Conservation (phyloP, 352 stramenopile species). For the Pseudoperonospora humuli region DNA sequence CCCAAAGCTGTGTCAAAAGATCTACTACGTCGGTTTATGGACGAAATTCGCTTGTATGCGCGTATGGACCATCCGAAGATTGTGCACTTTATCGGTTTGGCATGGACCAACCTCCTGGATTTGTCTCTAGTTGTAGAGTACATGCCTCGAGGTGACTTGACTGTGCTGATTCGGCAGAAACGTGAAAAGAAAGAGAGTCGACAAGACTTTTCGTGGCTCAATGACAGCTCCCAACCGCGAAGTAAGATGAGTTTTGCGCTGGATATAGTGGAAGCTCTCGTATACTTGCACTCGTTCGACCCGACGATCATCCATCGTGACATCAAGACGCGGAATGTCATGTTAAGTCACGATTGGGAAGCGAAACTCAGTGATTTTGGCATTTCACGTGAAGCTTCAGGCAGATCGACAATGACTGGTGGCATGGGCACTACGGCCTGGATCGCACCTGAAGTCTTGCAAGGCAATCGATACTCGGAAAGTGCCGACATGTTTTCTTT, state of each 20-base stretch:
- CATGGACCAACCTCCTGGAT: too few species aligned
- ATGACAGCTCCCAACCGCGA: constrained; percentile 11
- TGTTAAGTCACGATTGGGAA: constrained; percentile 31
- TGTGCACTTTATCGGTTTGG: too few species aligned
- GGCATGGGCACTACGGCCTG: constrained; percentile 47
- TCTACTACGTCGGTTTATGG: constrained; percentile 30
- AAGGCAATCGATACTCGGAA: constrained; percentile 44
- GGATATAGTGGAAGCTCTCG: constrained; percentile 33
- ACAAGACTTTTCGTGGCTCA: constrained; percentile 23
- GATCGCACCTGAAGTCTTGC: constrained; percentile 59
- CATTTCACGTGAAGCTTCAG: constrained; percentile 26
- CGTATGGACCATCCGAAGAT: constrained; percentile 27
- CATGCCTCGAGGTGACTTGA: constrained; percentile 43
- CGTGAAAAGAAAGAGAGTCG: constrained; percentile 23
- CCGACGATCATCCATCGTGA: constrained; percentile 45
- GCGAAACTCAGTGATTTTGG: constrained; percentile 53
- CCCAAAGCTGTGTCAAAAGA: constrained; percentile 27
- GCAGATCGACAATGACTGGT: constrained; percentile 26
- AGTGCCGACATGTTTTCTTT: too few species aligned
- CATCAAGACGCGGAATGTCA: constrained; percentile 39
- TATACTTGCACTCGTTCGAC: constrained; percentile 38
- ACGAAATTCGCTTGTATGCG: constrained; percentile 34
- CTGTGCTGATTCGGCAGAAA: constrained; percentile 30
- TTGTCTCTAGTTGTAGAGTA: too few species aligned
- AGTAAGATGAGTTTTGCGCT: constrained; percentile 28